Base-by-base conservation (phyloP, 768 basidiomycete genomes). In the Amyloporia xantha region DNA sequence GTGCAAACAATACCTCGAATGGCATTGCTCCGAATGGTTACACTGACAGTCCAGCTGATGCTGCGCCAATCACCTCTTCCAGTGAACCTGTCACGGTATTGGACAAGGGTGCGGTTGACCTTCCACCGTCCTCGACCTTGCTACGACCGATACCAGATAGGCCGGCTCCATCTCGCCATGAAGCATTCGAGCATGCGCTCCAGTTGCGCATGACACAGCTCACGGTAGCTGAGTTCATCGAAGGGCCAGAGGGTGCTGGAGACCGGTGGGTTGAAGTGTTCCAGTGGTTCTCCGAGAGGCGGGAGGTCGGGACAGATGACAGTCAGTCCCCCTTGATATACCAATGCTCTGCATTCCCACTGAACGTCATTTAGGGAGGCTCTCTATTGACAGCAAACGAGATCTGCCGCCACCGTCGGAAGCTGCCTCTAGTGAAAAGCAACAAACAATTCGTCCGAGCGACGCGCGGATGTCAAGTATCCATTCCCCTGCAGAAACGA, bases 161-260 rank as follows among this genome's bases (percentile, higher is more conserved):
- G 44, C 74, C 78, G 2, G 46, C 54, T 3, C 72, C 79, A 0
- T 77, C 79, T 2, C 68, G 72, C 5, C 70, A 74, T 19, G 82
- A 88, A 33, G 59, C 73, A 10, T 86, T 96, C 54, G 88, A 88
- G 59, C 74, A 84, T 46, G 83, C 86, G 17, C 68, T 96, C 39
- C 87, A 96, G 64, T 65, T 97, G 26, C 74, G 92, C 25, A 88
- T 95, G 77, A 88, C 92, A 0, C 84, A 89, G 60, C 81, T 86
- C 41, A 80, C 84, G 5, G 68, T 97, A 42, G 75, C 77, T 15
- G 96, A 98, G 66, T 77, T 84, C 28, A 76, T 87, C 15, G 85
- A 92, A 30, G 95, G 96, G 0, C 76, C 91, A 0, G 91, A 94
- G 57, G 79, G 81, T 35, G 93, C 92, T 0, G 83, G 86, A 53